A percentile compares a stretch with the other conserved stretches of the same genome.
Conservation (phyloP, 306 rosid genomes). For the Medicago lupulina region DNA sequence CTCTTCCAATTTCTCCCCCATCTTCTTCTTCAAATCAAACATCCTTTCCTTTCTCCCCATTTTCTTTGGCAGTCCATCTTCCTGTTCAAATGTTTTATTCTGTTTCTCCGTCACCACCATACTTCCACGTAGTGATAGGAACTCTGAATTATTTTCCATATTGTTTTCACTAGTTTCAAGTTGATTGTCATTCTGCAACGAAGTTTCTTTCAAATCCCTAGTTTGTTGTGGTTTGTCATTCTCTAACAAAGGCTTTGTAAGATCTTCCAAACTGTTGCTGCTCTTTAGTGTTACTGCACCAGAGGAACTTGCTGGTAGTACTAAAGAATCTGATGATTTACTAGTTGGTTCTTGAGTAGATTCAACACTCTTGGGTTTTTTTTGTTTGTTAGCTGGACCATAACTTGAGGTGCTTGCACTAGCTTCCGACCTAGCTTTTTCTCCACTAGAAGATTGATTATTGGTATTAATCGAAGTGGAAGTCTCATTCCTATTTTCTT, state of each 20-base stretch:
- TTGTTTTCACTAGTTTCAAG: constrained; percentile 42
- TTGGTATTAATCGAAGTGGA: constrained; percentile 34
- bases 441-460: constrained; percentile 48
- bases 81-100: constrained; percentile 50
- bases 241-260: constrained; percentile 53
- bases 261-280: constrained; percentile 47
- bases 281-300: constrained; percentile 41
- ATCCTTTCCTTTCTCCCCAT: constrained; percentile 85
- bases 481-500: constrained; percentile 54
- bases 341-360: constrained; percentile 39
- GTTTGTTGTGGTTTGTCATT: constrained; percentile 49
- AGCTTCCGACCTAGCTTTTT: constrained; percentile 42
- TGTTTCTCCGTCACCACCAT: constrained; percentile 46
- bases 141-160: constrained; percentile 44
- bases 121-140: constrained; percentile 42
- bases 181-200: constrained; percentile 32
- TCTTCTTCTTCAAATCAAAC: constrained; percentile 77
- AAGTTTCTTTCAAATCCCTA: constrained; percentile 49
- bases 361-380: constrained; percentile 38
- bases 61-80: constrained; percentile 61
- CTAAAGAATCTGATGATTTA: constrained; percentile 48
- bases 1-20: constrained; percentile 91
- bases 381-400: constrained; percentile 44
- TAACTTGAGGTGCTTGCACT: constrained; percentile 49
- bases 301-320: constrained; percentile 38